Conservation (phyloP, 2,329 filamentous ascomycete genomes). For the Colletotrichum graminicola region DNA sequence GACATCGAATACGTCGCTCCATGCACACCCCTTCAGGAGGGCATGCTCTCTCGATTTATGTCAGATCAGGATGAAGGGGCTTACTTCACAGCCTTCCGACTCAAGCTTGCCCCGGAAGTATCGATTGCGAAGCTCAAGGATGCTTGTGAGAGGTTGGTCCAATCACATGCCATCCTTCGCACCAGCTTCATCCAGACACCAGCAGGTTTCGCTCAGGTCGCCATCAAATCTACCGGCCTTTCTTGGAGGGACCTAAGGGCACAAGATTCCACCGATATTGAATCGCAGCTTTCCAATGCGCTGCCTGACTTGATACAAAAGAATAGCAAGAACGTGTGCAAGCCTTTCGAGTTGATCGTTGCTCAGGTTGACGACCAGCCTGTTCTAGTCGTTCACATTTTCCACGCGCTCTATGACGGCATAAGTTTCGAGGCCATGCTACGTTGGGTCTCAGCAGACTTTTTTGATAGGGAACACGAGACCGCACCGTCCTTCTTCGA, state of each 20-base stretch:
- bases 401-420: conserved; percentile 91
- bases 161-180: conserved; percentile 73
- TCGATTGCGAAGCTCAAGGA: conserved; percentile 61
- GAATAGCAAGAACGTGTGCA: conserved; percentile 62
- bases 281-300: conserved; percentile 50
- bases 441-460: conserved; percentile 65
- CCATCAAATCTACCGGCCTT: conserved; percentile 60
- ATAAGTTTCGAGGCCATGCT: conserved; percentile 80
- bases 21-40: conserved; percentile 88
- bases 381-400: conserved; percentile 75
- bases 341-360: conserved; percentile 66
- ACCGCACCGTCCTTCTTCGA: conserved; percentile 72
- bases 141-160: conserved; percentile 70
- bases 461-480: conserved; percentile 51
- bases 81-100: conserved; percentile 84
- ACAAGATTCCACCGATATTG: conserved; percentile 48
- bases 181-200: conserved; percentile 79
- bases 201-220: conserved; percentile 82
- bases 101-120: conserved; percentile 62
- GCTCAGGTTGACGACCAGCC: conserved; percentile 47
- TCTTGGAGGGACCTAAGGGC: conserved; percentile 58
- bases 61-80: conserved; percentile 64
- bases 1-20: conserved; percentile 81
- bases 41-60: conserved; percentile 81
- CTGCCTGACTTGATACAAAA: conserved; percentile 65